phyloP scores from a whole-genome alignment of 1,139 yeast genomes.

The Blastobotrys persicus region DNA sequence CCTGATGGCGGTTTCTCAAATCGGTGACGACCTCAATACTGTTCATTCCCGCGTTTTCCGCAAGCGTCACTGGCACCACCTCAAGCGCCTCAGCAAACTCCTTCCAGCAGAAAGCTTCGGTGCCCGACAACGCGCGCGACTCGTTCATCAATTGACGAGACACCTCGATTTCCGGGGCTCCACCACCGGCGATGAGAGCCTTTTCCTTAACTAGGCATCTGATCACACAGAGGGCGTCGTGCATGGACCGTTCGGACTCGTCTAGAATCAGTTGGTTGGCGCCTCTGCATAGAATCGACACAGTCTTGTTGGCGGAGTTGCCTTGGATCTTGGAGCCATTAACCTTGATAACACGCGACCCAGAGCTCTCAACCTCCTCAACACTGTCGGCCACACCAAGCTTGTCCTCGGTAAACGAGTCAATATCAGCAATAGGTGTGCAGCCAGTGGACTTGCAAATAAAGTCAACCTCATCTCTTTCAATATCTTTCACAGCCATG shows the following conservation, averaged over 20 bases:
- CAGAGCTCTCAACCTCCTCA: constrained; percentile 89
- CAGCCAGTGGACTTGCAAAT: constrained; percentile 89
- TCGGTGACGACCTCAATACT: constrained; percentile 95
- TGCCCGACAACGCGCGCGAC: constrained; percentile 76
- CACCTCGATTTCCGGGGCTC: constrained; percentile 96
- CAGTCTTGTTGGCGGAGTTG: constrained; percentile 56
- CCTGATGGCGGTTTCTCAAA: constrained; percentile 85
- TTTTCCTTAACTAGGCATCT: constrained; percentile 92
- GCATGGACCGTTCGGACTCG: constrained; percentile 95
- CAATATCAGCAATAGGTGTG: constrained; percentile 94
- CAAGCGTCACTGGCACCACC: constrained; percentile 93
- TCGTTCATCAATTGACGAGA: constrained; percentile 78
- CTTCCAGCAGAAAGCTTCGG: constrained; percentile 91
- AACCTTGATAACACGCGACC: constrained; percentile 86
- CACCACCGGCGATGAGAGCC: constrained; percentile 98
- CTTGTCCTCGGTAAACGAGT: constrained; percentile 86
- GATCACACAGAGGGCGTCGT: constrained; percentile 94
- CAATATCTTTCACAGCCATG: constrained; percentile 92
- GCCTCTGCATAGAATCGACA: constrained; percentile 90
- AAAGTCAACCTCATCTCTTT: constrained; percentile 95
- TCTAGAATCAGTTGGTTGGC: constrained; percentile 87
- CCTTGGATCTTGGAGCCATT: constrained; percentile 80
- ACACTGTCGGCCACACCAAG: constrained; percentile 88
- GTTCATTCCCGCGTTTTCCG: constrained; percentile 96
- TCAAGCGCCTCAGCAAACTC: constrained; percentile 96